Evolutionary conservation across 805 yeast genomes (phyloP), one percentile per base, ranked within the genome.

Genomic region (Clavispora asparagi): DNA sequence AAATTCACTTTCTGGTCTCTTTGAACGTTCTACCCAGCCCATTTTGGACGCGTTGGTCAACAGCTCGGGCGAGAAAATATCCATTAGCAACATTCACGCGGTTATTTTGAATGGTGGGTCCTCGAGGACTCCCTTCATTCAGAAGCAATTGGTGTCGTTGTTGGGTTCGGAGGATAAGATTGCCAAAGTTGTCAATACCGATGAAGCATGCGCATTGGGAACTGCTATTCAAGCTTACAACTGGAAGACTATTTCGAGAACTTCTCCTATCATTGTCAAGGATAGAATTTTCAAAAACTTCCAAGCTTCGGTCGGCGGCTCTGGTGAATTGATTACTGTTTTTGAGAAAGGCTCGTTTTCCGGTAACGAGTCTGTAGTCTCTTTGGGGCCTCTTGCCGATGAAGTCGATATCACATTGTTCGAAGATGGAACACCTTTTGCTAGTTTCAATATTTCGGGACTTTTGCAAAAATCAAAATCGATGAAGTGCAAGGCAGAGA

Each of bases 151-250:
- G 48, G 50, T 62, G 1, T 61, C 76, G 2, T 69, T 81, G 39
- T 67, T 83, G 37, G 50, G 48, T 7, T 88, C 85, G 1, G 79
- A 79, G 16, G 83, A 79, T 2, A 68, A 60, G 50, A 72, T 91
- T 35, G 76, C 95, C 19, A 89, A 84, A 63, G 87, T 84, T 43
- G 95, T 94, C 39, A 94, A 94, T 64, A 94, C 99, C 0, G 99
- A 94, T 65, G 99, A 94, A 69, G 83, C 97, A 39, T 88, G 88
- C 43, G 96, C 88, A 12, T 74, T 87, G 56, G 99, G 99, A 42
- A 81, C 95, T 2, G 81, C 96, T n/a, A 70, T 86, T 33, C 78
- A 90, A 53, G 98, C 94, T 17, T 85, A 89, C 36, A 63, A 62
- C 44, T 74, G 81, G 41, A 70, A 88, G 33, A 76, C 82, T 56